These are phyloP conservation scores for Meyerozyma smithsonii DNA, from an alignment of 1,139 yeast species.

Conservation along the genomic window DNA sequence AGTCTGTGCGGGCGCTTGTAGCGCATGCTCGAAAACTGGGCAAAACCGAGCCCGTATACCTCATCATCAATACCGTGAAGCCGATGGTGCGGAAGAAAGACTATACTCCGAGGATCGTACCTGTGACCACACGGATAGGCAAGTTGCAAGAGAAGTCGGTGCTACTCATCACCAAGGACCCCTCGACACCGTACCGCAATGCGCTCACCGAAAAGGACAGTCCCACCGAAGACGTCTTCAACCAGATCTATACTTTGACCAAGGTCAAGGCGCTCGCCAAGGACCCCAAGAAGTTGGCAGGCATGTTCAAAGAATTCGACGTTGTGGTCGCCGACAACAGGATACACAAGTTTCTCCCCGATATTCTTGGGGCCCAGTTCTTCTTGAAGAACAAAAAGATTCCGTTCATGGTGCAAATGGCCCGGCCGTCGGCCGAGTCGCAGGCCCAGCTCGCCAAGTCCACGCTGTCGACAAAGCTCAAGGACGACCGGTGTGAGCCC, in stretches of 20 bases:
- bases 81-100: conserved; percentile 49
- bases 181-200: conserved; percentile 50
- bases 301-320: conserved; percentile 56
- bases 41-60: conserved; percentile 30
- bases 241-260: conserved; percentile 53
- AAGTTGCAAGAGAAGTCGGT: conserved; percentile 46
- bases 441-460: conserved; percentile 31
- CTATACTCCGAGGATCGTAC: conserved; percentile 61
- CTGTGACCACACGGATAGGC: conserved; percentile 49
- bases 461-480: conserved; percentile 33
- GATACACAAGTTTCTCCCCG: conserved; percentile 54
- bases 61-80: conserved; percentile 50
- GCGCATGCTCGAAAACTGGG: conserved; percentile 22
- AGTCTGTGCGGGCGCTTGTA: conserved; percentile 33
- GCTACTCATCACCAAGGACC: conserved; percentile 64
- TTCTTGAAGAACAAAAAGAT: conserved; percentile 55
- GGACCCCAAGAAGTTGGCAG: conserved; percentile 40
- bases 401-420: conserved; percentile 65
- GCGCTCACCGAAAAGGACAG: conserved; percentile 43
- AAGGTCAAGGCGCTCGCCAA: conserved; percentile 46
- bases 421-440: conserved; percentile 36
- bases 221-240: conserved; percentile 55
- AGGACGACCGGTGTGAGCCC: conserved; percentile 57
- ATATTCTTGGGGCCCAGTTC: conserved; percentile 51
- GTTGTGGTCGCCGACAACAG: conserved; percentile 63